These are phyloP conservation scores for Fusarium chlamydosporum DNA, from an alignment of 2,329 filamentous ascomycete species.

Conservation along the genomic window DNA sequence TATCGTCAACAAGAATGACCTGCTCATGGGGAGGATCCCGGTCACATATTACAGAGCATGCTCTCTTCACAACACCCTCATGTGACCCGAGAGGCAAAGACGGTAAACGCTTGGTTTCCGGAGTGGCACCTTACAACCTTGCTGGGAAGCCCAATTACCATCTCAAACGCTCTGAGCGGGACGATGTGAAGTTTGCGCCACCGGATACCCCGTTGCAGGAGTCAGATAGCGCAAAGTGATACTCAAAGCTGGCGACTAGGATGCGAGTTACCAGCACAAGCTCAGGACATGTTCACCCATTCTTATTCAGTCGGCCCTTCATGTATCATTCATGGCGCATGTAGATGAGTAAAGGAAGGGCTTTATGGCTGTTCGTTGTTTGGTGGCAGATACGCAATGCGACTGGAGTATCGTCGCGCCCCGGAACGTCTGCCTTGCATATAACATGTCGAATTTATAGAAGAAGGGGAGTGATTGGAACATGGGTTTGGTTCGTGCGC, in stretches of 20 bases:
- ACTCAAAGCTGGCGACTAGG: no score
- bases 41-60: conserved; percentile 64
- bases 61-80: conserved; percentile 50
- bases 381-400: conserved; percentile 44
- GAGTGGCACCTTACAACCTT: conserved; percentile 50
- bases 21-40: conserved; percentile 65
- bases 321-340: conserved; percentile 51
- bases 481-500: conserved; percentile 24
- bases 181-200: conserved; percentile 66
- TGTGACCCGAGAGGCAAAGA: conserved; percentile 55
- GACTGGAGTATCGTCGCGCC: conserved; percentile 7
- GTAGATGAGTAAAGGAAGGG: conserved; percentile 40
- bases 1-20: conserved; percentile 61
- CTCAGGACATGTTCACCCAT: no score
- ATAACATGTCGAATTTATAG: no score
- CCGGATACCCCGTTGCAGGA: conserved; percentile 66
- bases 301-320: no score
- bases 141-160: background rate
- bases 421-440: no score
- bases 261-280: no score
- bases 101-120: conserved; percentile 57
- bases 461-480: no score
- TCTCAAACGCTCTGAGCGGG: conserved; percentile 49
- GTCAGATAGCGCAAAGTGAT: conserved; percentile 48
- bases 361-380: conserved; percentile 7